A percentile compares a stretch with the other conserved stretches of the same genome.
Conservation (phyloP, 345 rosid species). For the Eucalyptus brandiana region DNA sequence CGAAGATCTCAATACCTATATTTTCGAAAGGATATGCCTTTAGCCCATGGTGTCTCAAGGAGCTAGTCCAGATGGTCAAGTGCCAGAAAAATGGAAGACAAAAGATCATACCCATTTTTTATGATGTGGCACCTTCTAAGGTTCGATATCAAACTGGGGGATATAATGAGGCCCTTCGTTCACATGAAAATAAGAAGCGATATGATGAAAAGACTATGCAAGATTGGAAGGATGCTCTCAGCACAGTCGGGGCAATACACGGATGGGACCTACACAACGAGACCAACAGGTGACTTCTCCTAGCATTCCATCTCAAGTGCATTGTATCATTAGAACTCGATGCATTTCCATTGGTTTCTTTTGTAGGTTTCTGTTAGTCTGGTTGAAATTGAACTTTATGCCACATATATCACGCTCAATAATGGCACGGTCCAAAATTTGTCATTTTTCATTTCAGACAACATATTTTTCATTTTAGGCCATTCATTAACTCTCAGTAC, state of each 20-base stretch:
- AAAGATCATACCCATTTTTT: no score
- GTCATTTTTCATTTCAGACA: no score
- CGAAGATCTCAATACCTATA: no score
- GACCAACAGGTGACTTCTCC: rapidly evolving
- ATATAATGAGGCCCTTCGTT: rapidly evolving
- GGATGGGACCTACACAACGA: rapidly evolving
- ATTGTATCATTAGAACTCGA: not conserved
- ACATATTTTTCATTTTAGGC: not conserved
- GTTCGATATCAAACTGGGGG: rapidly evolving
- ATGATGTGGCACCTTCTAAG: no score
- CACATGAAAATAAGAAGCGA: rapidly evolving
- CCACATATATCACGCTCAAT: no score
- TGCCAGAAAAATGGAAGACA: rapidly evolving
- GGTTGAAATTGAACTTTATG: not conserved
- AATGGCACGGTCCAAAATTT: no score
- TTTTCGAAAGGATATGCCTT: no score
- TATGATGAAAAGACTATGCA: rapidly evolving
- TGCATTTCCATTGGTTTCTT: not conserved
- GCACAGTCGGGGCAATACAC: rapidly evolving
- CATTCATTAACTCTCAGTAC: no score
- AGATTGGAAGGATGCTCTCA: rapidly evolving
- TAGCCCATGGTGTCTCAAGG: rapidly evolving
- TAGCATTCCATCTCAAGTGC: not conserved
- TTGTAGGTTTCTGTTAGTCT: no score
- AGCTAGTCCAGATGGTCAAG: no score